phyloP scores from a whole-genome alignment of 2,329 filamentous ascomycete genomes.

The Nothophaeocryptopus gaeumannii region DNA sequence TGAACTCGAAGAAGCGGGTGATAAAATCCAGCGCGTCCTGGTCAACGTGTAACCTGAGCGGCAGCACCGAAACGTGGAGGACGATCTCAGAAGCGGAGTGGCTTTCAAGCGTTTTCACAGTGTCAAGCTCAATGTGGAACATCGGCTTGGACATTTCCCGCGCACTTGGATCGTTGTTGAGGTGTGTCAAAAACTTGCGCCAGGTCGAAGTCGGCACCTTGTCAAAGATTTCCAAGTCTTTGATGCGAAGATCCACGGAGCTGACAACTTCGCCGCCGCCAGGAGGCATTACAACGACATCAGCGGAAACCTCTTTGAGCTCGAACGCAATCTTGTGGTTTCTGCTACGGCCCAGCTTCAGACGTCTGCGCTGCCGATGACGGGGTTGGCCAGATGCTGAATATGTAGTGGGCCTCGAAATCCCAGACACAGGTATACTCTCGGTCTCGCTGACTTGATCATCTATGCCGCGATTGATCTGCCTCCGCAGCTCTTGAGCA shows the following conservation, averaged over 20 bases:
- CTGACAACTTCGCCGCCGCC: constrained; percentile 77
- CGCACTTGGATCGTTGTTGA: constrained; percentile 73
- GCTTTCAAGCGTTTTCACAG: constrained; percentile 79
- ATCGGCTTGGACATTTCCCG: constrained; percentile 83
- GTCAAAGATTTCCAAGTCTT: constrained; percentile 86
- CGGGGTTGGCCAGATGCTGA: constrained; percentile 30
- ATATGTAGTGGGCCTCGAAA: constrained; percentile 57
- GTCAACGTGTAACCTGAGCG: constrained; percentile 87
- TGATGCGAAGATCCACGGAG: constrained; percentile 78
- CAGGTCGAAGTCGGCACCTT: constrained; percentile 93
- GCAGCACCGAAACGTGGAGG: constrained; percentile 65
- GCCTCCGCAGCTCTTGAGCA: constrained; percentile 72
- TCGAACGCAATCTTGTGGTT: constrained; percentile 96
- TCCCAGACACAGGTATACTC: constrained; percentile 70
- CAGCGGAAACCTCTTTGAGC: constrained; percentile 76
- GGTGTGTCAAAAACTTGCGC: constrained; percentile 96
- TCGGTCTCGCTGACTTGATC: constrained; percentile 86
- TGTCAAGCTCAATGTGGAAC: constrained; percentile 84
- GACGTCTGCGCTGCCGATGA: constrained; percentile 37
- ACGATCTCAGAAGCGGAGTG: constrained; percentile 88
- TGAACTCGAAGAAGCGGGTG: constrained; percentile 96
- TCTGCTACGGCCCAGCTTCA: constrained; percentile 79
- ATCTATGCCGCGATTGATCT: constrained; percentile 85
- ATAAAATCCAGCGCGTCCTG: constrained; percentile 97
- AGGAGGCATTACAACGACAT: constrained; percentile 76